Conservation (phyloP, 148 eudicot species). For the Heliamphora exappendiculata region DNA sequence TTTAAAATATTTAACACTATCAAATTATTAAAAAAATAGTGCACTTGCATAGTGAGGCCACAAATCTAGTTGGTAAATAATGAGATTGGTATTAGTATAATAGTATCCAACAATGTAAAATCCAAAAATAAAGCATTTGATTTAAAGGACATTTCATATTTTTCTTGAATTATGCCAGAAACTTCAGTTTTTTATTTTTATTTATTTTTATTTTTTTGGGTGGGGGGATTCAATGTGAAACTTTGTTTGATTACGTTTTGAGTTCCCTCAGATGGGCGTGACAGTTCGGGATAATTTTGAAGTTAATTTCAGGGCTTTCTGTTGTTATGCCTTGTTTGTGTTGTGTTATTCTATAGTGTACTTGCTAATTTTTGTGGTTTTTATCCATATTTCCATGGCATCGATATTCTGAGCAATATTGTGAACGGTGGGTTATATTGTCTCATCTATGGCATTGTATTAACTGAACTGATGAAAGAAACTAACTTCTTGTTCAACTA, state of each 20-base stretch:
- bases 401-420: not conserved
- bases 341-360: not conserved
- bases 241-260: not conserved
- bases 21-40: too few relatives aligned
- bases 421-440: not conserved
- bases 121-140: not conserved
- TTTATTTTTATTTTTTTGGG: too few relatives aligned
- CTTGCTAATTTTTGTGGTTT: not conserved
- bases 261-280: not conserved
- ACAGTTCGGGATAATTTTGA: not conserved
- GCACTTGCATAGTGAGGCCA: too few relatives aligned
- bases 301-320: not conserved
- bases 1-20: too few relatives aligned
- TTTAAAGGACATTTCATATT: not conserved
- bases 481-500: not conserved
- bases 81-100: not conserved
- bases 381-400: not conserved
- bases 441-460: not conserved
- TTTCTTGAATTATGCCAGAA: not conserved
- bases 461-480: not conserved
- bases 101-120: not conserved
- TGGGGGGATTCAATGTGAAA: not conserved
- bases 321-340: not conserved
- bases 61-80: too few relatives aligned
- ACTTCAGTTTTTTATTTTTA: not conserved